phyloP scores from a whole-genome alignment of 768 basidiomycete genomes.

The Fomitopsis serialis region DNA sequence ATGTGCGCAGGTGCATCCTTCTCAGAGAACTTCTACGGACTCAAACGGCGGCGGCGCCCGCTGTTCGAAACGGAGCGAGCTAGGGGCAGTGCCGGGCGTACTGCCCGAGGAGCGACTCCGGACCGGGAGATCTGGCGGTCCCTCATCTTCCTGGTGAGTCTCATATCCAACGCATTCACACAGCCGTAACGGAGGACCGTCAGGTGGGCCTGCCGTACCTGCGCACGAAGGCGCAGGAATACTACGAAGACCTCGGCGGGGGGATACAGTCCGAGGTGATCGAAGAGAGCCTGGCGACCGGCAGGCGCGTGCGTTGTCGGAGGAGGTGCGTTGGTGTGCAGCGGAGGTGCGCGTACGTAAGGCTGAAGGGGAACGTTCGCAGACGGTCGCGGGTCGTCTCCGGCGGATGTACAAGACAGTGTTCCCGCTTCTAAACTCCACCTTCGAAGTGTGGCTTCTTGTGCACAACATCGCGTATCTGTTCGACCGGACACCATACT shows the following conservation, averaged over 20 bases:
- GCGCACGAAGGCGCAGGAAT: conserved; percentile 83
- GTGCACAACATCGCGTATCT: conserved; percentile 85
- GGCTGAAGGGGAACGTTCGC: background rate
- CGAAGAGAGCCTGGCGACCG: conserved; percentile 44
- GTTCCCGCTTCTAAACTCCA: conserved; percentile 80
- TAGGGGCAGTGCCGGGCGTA: conserved; percentile 59
- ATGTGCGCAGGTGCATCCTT: conserved; percentile 77
- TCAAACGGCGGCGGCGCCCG: conserved; percentile 74
- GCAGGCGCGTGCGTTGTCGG: conserved; percentile 41
- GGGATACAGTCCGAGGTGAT: conserved; percentile 63
- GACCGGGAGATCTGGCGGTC: conserved; percentile 68
- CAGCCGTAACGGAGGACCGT: too few relatives aligned
- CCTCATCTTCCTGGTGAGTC: conserved; percentile 70
- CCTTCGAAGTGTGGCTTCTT: conserved; percentile 79
- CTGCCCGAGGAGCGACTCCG: conserved; percentile 63
- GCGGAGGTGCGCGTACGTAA: too few relatives aligned
- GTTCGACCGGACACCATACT: conserved; percentile 80
- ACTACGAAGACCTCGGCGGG: conserved; percentile 87
- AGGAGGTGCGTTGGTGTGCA: conserved; percentile 38
- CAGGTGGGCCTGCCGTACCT: conserved; percentile 89
- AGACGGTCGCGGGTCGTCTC: conserved; percentile 51
- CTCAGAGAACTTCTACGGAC: conserved; percentile 92
- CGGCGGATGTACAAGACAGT: conserved; percentile 60
- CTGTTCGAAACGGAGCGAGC: conserved; percentile 67
- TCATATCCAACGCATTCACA: background rate